Evolutionary conservation across 139 green algal species (phyloP), one percentile per base, ranked within the genome.

Genomic region (Ettlia oleoabundans): DNA sequence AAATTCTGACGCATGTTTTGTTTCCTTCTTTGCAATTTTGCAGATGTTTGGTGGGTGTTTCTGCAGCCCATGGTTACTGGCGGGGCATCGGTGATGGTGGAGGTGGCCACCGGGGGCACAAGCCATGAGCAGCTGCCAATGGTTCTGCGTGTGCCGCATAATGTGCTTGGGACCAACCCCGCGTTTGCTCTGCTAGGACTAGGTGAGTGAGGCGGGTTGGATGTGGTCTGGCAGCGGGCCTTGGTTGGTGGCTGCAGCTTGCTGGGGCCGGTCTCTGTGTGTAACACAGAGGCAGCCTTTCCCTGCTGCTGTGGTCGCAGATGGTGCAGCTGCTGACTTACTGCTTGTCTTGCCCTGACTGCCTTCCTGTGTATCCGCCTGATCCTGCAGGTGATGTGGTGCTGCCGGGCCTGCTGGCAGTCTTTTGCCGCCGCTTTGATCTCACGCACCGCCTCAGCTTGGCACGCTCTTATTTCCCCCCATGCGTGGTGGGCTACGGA

Each of bases 31-130:
- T 52, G 19, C 32, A 32, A 24, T 33, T 28, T 24, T 40, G 51
- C 73, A 80, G 73, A 98, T 86, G 89, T 98, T 28, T 98, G 97
- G 83, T 98, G 92, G 93, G 96, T 98, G 24, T 99, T 98, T 90
- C 78, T 99, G 32, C 92, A 96, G 85, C 96, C 96, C 6, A 41
- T 92, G 35, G 76, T 99, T 7, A 90, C 93, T n/a, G 75, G 89
- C n/a, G 88, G 92, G 0, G 53, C 91, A 32, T 93, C 83, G 63
- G 96, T 98, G n/a, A 98, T 98, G 95, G 88, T 98, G 1, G 74
- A 90, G 51, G 89, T 94, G 32, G 90, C 90, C 1, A 91, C 85
- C 32, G 82, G 88, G 8, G 86, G 84, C 32, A 63, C 51, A 28
- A 32, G 78, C 26, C 67, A 87, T 41, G 85, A 92, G 71, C 78